These are phyloP conservation scores for Sesbania bispinosa DNA, from an alignment of 306 rosid species.

Conservation along the genomic window DNA sequence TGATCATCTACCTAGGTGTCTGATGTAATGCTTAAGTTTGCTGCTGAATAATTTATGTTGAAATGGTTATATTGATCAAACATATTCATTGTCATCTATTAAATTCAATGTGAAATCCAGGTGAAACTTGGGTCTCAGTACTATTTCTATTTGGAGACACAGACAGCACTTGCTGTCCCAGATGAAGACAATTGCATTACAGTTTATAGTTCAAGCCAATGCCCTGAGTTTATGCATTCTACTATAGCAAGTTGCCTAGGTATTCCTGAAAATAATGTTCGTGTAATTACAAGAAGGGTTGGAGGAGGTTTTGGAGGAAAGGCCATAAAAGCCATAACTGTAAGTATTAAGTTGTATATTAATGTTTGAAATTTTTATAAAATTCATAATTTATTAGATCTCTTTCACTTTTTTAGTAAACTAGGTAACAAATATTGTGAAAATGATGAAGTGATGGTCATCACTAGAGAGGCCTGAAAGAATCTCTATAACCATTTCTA, in stretches of 20 bases:
- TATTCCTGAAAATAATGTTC: conserved; percentile 72
- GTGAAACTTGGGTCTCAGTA: conserved; percentile 82
- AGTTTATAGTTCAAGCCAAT: conserved; percentile 65
- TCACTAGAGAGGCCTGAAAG: too few relatives aligned
- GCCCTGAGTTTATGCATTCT: conserved; percentile 51
- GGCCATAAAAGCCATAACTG: conserved; percentile 41
- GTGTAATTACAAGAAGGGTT: conserved; percentile 86
- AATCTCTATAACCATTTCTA: too few relatives aligned
- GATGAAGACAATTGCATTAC: conserved; percentile 90
- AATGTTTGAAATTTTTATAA: conserved; percentile 2
- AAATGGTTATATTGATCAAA: not conserved
- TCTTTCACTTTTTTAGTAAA: not conserved
- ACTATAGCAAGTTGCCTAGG: conserved; percentile 74
- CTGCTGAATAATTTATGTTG: not conserved
- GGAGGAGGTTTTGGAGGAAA: conserved; percentile 98
- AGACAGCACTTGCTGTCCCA: conserved; percentile 84
- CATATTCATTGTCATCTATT: not conserved
- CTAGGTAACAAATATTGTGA: too few relatives aligned
- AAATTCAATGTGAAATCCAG: conserved; percentile 41
- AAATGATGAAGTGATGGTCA: not conserved
- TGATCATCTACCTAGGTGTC: not conserved
- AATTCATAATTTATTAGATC: not conserved
- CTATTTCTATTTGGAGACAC: conserved; percentile 90
- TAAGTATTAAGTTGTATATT: conserved; percentile 42
- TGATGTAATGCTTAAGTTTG: not conserved